Evolutionary conservation across 225 moss, liverwort and hornwort species (phyloP).

Genomic region (Sphagnum tenellum): DNA sequence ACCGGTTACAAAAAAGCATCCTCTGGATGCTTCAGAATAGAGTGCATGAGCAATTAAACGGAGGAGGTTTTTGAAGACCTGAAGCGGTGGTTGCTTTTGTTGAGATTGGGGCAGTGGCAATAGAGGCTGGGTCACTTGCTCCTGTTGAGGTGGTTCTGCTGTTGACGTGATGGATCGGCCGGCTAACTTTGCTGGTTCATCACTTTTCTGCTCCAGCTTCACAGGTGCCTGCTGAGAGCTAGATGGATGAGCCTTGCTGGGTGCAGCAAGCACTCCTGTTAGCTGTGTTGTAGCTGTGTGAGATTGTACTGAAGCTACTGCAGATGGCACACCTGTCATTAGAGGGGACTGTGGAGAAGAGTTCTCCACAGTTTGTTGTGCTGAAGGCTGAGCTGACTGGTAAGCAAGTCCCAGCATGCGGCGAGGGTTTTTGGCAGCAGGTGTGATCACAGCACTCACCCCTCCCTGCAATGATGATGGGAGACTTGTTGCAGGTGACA

Average conservation of each 20-base stretch:
- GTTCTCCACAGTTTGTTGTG: slow-evolving; percentile 23
- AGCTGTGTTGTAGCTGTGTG: slow-evolving; percentile 30
- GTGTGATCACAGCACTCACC: slow-evolving; percentile 92
- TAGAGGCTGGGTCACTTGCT: slow-evolving; percentile 66
- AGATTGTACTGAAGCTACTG: slow-evolving; percentile 25
- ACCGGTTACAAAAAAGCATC: too few species aligned
- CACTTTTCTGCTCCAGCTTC: slow-evolving; percentile 55
- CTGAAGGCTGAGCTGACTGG: slow-evolving; percentile 29
- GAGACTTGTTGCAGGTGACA: slow-evolving; percentile 42
- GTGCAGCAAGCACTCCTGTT: slow-evolving; percentile 25
- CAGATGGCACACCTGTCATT: slow-evolving; percentile 18
- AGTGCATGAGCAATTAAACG: too few species aligned
- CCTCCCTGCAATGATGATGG: slow-evolving; percentile 44
- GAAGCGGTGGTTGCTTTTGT: slow-evolving; percentile 40
- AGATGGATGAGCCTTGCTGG: slow-evolving; percentile 24
- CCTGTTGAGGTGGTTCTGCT: slow-evolving; percentile 45
- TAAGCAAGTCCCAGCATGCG: slow-evolving; percentile 36
- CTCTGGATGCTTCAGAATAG: too few species aligned
- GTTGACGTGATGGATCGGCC: slow-evolving; percentile 25
- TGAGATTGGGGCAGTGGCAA: slow-evolving; percentile 71
- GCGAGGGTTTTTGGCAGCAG: slow-evolving; percentile 68
- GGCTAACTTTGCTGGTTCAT: slow-evolving; percentile 33
- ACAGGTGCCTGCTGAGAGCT: slow-evolving; percentile 16
- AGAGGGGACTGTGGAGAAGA: slow-evolving; percentile 22
- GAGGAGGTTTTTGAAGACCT: too few species aligned